Base-by-base conservation (phyloP, 306 rosid species). In the Fagus sylvatica region DNA sequence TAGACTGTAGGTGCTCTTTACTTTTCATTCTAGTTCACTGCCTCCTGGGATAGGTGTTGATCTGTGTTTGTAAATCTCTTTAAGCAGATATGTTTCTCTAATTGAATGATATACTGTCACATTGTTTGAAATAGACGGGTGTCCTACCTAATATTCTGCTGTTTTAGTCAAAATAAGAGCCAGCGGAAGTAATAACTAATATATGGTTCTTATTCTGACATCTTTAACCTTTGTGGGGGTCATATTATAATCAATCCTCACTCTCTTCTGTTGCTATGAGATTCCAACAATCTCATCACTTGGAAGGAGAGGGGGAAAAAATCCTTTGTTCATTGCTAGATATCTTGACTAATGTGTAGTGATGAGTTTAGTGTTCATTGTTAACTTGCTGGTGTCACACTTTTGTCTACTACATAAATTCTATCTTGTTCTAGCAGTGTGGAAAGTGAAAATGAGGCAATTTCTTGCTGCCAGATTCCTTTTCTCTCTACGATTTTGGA, bases 341-440 rank as follows among this genome's bases (percentile, higher is more conserved):
- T 59, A 22, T 62, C n/a, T 4, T 62, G 69, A 34, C 41, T 5
- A 62, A 33, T 39, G 7, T 62, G 43, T 33, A 12, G 69, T 19
- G 62, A 56, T 8, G 69, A 34, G 69, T 62, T 62, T 33, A 34
- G 69, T 15, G 65, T 62, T 62, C 69, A 33, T 62, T 62, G 11
- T 28, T 28, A 33, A 34, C 41, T 33, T 13, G 43, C 41, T 13
- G 33, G 41, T 62, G 69, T 36, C 42, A 34, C 9, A 6, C 42
- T 62, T 5, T n/a, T 33, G 43, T 62, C 43, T 62, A 12, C 3
- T 13, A 34, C 13, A 33, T 6, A 32, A 62, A 62, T 6, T 15
- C 22, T 9, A 34, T 62, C 69, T 13, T 62, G 19, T 13, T 61
- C 34, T 3, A 30, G 68, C 68, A 61, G 68, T 62, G 19, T 15